Evolutionary conservation across 768 basidiomycete species (phyloP), one percentile per base, ranked within the genome.

Genomic region (Rhodotorula kratochvilovae): DNA sequence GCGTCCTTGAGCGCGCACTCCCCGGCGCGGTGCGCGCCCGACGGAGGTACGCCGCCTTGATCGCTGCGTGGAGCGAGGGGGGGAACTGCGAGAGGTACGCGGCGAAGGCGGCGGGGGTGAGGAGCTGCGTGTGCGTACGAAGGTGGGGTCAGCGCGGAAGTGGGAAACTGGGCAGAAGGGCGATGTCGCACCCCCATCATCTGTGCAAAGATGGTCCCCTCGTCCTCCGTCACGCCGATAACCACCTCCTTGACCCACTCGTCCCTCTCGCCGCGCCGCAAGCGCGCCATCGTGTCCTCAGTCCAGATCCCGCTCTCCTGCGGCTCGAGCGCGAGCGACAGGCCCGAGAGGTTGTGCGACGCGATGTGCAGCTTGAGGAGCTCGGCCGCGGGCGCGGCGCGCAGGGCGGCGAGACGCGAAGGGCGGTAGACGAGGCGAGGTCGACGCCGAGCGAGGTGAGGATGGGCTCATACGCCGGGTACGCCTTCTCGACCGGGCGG

Each of bases 231-330:
- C 35, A 63, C 66, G 2, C 73, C 73, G 0, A 68, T 11, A 0
- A 74, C 50, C 29, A 71, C 63, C 4, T 27, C 46, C 55, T 58
- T 62, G 27, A 74, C 48, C 73, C 73, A 74, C 35, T 61, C 56
- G 29, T 69, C 73, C 55, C 68, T 27, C 36, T 68, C 67, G 5
- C 70, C 73, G 21, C 31, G 25, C 51, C 35, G 27, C 3, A 71
- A 23, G 31, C 66, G n/a, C 19, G 0, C 4, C 39, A 71, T 43
- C 42, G 66, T 63, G n/a, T 50, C 42, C 17, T 25, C n/a, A 2
- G 50, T 68, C 73, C 73, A 71, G 21, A 63, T 60, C 17, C 11
- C 58, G 2, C 51, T 48, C 15, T 31, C 59, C 23, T 50, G 3
- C 6, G 67, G 55, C 50, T 67, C 67, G 54, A 72, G 45, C 19